Evolutionary conservation across 306 rosid species (phyloP).

Genomic region (Begonia fuchsioides): DNA sequence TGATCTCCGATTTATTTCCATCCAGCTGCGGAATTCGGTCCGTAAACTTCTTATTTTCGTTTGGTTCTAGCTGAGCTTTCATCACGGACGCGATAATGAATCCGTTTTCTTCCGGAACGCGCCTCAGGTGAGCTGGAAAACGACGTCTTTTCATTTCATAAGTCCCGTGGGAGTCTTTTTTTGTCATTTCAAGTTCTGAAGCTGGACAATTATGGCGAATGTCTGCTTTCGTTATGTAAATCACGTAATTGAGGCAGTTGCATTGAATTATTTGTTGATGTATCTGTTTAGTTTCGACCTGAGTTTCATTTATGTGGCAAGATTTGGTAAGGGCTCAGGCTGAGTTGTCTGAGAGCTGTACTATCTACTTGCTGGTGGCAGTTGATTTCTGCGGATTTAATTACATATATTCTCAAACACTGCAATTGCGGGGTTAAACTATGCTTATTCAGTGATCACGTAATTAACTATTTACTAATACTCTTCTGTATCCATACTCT

Average conservation of each 20-base stretch:
- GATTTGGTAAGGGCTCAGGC: neutral
- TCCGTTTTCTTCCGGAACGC: conserved; percentile 96
- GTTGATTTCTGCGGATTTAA: too few species aligned
- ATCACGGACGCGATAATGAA: conserved; percentile 48
- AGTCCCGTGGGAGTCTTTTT: neutral
- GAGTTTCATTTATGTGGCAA: conserved; percentile 1
- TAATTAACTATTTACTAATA: too few species aligned
- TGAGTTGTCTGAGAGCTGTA: neutral
- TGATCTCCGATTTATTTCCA: conserved; percentile 41
- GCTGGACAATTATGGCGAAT: neutral
- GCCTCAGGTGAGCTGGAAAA: conserved; percentile 49
- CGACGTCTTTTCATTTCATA: too few species aligned
- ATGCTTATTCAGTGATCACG: too few species aligned
- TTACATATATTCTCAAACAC: too few species aligned
- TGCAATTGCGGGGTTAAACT: too few species aligned
- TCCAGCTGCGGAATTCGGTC: conserved; percentile 7
- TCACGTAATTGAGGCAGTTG: neutral
- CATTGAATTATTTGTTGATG: too few species aligned
- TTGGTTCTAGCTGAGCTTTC: conserved; percentile 55
- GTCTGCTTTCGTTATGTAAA: neutral
- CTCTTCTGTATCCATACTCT: too few species aligned
- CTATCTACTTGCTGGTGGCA: conserved; percentile 5
- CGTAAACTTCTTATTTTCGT: conserved; percentile 2
- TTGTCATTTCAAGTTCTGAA: neutral
- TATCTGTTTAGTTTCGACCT: neutral